phyloP scores from a whole-genome alignment of 306 rosid species.

The Quercus mongolica region DNA sequence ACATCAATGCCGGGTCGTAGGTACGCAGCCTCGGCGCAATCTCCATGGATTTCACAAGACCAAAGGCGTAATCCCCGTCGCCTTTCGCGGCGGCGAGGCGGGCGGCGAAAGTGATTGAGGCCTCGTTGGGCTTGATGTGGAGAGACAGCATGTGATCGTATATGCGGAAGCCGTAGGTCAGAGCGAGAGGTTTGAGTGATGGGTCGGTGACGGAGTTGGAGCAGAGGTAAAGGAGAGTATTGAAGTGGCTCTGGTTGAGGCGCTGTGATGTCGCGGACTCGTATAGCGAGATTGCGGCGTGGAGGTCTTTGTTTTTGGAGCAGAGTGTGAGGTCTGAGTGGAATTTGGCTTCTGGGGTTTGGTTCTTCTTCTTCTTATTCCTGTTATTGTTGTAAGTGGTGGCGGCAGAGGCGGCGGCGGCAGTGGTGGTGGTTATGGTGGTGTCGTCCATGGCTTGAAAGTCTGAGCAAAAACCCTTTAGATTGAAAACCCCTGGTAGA shows the following conservation, averaged over 20 bases:
- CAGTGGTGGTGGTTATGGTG: neutral
- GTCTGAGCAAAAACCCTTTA: neutral
- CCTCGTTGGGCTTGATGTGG: slow-evolving; percentile 63
- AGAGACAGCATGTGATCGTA: slow-evolving; percentile 51
- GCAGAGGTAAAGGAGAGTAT: slow-evolving; percentile 85
- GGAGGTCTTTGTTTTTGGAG: slow-evolving; percentile 59
- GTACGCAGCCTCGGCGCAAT: slow-evolving; percentile 62
- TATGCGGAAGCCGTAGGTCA: slow-evolving; percentile 57
- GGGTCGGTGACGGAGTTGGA: slow-evolving; percentile 48
- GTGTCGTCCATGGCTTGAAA: slow-evolving; percentile 31
- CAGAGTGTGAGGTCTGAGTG: slow-evolving; percentile 61
- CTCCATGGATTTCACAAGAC: slow-evolving; percentile 46
- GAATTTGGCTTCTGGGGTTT: slow-evolving; percentile 52
- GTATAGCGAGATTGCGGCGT: slow-evolving; percentile 48
- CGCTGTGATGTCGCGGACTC: slow-evolving; percentile 43
- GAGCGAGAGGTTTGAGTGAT: slow-evolving; percentile 38
- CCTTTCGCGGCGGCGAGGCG: slow-evolving; percentile 73
- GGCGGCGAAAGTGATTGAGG: slow-evolving; percentile 66
- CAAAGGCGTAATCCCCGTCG: slow-evolving; percentile 59
- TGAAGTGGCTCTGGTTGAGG: slow-evolving; percentile 64
- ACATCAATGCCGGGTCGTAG: slow-evolving; percentile 65
- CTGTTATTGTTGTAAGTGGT: slow-evolving; percentile 4
- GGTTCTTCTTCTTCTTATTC: slow-evolving; percentile 35
- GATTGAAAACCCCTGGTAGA: slow-evolving; percentile 17
- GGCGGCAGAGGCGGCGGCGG: neutral